phyloP scores from a whole-genome alignment of 805 yeast genomes.

The Kodamaea kaohsiungensis region DNA sequence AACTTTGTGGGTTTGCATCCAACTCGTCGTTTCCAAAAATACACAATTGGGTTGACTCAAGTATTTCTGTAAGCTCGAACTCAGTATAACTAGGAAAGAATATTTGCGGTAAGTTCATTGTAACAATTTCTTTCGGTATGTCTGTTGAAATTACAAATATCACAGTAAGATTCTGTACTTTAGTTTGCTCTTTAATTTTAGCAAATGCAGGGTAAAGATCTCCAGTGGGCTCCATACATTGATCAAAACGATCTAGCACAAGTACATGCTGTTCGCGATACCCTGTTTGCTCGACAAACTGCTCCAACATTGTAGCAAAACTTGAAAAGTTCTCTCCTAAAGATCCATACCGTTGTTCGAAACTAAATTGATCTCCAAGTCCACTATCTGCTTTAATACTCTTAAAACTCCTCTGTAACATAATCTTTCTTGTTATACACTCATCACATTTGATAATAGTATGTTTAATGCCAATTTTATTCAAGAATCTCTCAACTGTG shows the following conservation, averaged over 20 bases:
- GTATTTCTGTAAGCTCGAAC: constrained; percentile 37
- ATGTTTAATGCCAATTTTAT: constrained; percentile 24
- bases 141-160: constrained; percentile 43
- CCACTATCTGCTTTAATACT: constrained; percentile 39
- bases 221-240: constrained; percentile 43
- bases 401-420: constrained; percentile 44
- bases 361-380: constrained; percentile 19
- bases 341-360: constrained; percentile 18
- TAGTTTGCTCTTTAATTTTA: constrained; percentile 44
- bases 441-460: constrained; percentile 47
- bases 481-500: constrained; percentile 33
- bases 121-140: constrained; percentile 37
- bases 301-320: constrained; percentile 43
- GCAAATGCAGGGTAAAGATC: constrained; percentile 42
- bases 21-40: constrained; percentile 18
- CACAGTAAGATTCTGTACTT: constrained; percentile 32
- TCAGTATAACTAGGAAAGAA: constrained; percentile 39
- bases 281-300: constrained; percentile 29
- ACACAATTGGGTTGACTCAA: constrained; percentile 32
- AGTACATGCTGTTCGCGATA: constrained; percentile 41
- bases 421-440: constrained; percentile 39
- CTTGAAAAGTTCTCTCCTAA: constrained; percentile 43
- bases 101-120: constrained; percentile 42
- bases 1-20: constrained; percentile 16
- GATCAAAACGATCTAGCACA: constrained; percentile 51